Conservation (phyloP, 2,329 filamentous ascomycete genomes). For the Trichophyton equinum region DNA sequence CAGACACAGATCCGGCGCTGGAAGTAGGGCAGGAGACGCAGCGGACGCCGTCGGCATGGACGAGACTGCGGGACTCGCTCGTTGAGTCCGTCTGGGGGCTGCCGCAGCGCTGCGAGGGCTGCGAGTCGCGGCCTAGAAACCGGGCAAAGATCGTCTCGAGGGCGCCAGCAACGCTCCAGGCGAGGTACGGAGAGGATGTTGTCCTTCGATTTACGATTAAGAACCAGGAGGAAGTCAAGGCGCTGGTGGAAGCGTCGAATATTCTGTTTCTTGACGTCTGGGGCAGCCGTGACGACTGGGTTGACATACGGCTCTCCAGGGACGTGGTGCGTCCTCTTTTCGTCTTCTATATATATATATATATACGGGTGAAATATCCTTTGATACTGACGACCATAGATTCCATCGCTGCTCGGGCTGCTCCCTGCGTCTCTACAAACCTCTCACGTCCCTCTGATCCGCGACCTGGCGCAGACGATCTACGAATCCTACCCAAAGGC, state of each 20-base stretch:
- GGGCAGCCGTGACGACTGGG: slow-evolving; percentile 68
- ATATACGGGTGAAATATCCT: slow-evolving; percentile 4
- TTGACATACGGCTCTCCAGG: slow-evolving; percentile 69
- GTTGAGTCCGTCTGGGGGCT: slow-evolving; percentile 35
- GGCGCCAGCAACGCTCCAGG: slow-evolving; percentile 29
- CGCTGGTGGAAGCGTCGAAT: slow-evolving; percentile 59
- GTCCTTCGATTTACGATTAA: slow-evolving; percentile 75
- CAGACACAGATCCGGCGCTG: slow-evolving; percentile 19
- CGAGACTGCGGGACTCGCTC: slow-evolving; percentile 29
- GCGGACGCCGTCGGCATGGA: slow-evolving; percentile 24
- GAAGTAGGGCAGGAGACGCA: slow-evolving; percentile 20
- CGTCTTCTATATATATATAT: background rate
- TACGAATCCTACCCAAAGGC: slow-evolving; percentile 55
- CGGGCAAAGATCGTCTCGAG: slow-evolving; percentile 16
- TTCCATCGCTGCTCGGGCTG: slow-evolving; percentile 62
- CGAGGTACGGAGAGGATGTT: slow-evolving; percentile 63
- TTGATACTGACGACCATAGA: slow-evolving; percentile 25
- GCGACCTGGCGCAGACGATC: slow-evolving; percentile 65
- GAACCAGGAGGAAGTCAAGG: slow-evolving; percentile 53
- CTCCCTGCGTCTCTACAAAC: slow-evolving; percentile 62
- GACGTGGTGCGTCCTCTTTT: slow-evolving; percentile 49
- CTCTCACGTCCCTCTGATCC: slow-evolving; percentile 62
- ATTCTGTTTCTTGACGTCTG: slow-evolving; percentile 80
- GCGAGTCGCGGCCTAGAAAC: slow-evolving; percentile 7
- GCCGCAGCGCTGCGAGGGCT: slow-evolving; percentile 14